Conservation (phyloP, 164 flowering plant species). For the Euptelea pleiosperma region DNA sequence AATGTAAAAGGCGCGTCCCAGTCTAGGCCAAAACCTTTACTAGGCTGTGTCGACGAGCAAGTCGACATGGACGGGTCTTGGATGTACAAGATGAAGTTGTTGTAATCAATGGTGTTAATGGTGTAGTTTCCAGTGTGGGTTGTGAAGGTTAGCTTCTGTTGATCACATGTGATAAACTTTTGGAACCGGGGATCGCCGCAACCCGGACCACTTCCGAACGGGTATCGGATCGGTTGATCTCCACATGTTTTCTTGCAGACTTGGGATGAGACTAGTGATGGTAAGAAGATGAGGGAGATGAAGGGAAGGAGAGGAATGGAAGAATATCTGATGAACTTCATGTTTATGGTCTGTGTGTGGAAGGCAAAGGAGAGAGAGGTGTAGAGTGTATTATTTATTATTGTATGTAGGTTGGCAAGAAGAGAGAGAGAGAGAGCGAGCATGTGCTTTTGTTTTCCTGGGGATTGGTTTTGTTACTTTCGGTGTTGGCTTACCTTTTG, state of each 20-base stretch:
- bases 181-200: slow-evolving; percentile 75
- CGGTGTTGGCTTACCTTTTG: slow-evolving; percentile 10
- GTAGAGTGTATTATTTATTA: too few species aligned
- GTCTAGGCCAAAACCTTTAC: slow-evolving; percentile 69
- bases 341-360: slow-evolving; percentile 8
- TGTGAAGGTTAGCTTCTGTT: slow-evolving; percentile 38
- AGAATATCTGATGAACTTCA: slow-evolving; percentile 20
- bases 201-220: slow-evolving; percentile 62
- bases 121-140: slow-evolving; percentile 68
- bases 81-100: slow-evolving; percentile 40
- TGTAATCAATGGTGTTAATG: slow-evolving; percentile 50
- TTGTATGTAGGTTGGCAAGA: too few species aligned
- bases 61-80: slow-evolving; percentile 72
- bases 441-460: slow-evolving; percentile 6
- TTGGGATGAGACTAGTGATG: slow-evolving; percentile 34
- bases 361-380: slow-evolving; percentile 4
- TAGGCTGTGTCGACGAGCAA: slow-evolving; percentile 49
- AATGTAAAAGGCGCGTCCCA: slow-evolving; percentile 74
- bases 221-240: slow-evolving; percentile 40
- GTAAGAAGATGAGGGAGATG: slow-evolving; percentile 26
- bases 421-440: background rate
- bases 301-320: slow-evolving; percentile 13
- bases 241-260: slow-evolving; percentile 57
- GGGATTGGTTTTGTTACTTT: slow-evolving; percentile 7
- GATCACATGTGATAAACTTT: slow-evolving; percentile 41